Evolutionary conservation across 148 eudicot species (phyloP).

Genomic region (Dysphania ambrosioides): DNA sequence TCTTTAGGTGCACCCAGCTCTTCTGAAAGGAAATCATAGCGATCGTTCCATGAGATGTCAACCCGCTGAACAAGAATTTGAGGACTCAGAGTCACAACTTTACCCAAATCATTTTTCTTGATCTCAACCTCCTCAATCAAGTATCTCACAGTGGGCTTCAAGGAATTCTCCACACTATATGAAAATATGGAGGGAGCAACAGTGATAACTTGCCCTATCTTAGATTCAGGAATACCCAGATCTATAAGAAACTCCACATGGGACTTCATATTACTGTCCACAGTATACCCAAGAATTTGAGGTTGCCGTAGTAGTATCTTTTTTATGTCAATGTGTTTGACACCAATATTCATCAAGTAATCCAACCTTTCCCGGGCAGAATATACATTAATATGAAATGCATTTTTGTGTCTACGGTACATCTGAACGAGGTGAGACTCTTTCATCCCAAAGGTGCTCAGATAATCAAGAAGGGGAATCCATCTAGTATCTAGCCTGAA

Average conservation of each 20-base stretch:
- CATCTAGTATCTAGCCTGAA: conserved; percentile 69
- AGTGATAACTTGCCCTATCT: conserved; percentile 74
- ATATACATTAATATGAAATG: conserved; percentile 68
- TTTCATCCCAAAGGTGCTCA: conserved; percentile 75
- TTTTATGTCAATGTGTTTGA: conserved; percentile 71
- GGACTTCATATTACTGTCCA: conserved; percentile 76
- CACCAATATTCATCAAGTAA: conserved; percentile 71
- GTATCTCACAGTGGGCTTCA: conserved; percentile 83
- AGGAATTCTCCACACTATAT: conserved; percentile 81
- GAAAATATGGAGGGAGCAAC: conserved; percentile 85
- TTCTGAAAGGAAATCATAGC: conserved; percentile 65
- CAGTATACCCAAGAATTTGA: conserved; percentile 77
- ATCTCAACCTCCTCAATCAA: conserved; percentile 91
- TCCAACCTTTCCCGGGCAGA: conserved; percentile 81
- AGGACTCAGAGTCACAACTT: conserved; percentile 94
- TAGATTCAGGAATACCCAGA: conserved; percentile 81
- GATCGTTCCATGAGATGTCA: conserved; percentile 75
- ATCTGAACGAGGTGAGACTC: conserved; percentile 81
- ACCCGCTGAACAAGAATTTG: conserved; percentile 92
- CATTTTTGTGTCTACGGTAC: conserved; percentile 79
- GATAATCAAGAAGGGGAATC: conserved; percentile 89
- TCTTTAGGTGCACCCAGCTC: conserved; percentile 88
- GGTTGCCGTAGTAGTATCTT: conserved; percentile 84
- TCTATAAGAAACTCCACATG: conserved; percentile 71
- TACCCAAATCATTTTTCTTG: conserved; percentile 62